These are phyloP conservation scores for Globisporangium takayamanum DNA, from an alignment of 352 stramenopile species.

Conservation along the genomic window DNA sequence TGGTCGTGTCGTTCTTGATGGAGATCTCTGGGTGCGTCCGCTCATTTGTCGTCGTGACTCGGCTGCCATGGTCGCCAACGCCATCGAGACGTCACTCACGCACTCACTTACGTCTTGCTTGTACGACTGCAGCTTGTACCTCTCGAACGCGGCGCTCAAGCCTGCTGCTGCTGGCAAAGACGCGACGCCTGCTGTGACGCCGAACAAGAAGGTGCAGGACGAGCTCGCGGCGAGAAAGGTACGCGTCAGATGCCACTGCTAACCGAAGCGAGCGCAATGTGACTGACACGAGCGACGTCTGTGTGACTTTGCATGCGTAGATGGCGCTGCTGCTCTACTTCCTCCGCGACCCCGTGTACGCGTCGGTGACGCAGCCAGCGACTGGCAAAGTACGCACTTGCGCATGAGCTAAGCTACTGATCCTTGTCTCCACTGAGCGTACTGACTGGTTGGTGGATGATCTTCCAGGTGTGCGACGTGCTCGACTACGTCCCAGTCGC, in stretches of 20 bases:
- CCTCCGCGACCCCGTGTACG: constrained; percentile 74
- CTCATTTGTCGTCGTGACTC: neutral
- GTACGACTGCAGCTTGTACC: constrained; percentile 28
- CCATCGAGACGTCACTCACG: neutral
- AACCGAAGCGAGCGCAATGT: neutral
- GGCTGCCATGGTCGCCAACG: neutral
- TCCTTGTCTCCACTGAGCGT: neutral
- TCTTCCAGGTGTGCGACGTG: constrained; percentile 37
- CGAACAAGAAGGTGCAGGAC: constrained; percentile 37
- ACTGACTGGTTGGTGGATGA: neutral
- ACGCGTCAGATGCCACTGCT: neutral
- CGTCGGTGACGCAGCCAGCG: constrained; percentile 55
- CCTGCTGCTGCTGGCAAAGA: constrained; percentile 1
- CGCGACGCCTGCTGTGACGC: constrained; percentile 18
- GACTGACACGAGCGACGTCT: neutral
- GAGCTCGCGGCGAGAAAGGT: constrained; percentile 67
- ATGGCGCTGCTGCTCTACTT: constrained; percentile 82
- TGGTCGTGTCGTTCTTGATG: constrained; percentile 48
- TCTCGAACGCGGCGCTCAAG: constrained; percentile 51
- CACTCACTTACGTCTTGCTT: neutral
- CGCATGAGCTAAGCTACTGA: neutral
- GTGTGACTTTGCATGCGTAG: constrained; percentile 18
- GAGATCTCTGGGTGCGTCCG: constrained; percentile 46
- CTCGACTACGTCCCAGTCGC: constrained; percentile 63
- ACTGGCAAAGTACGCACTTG: constrained; percentile 42